Evolutionary conservation across 2,329 filamentous ascomycete genomes (phyloP), one percentile per base, ranked within the genome.

Genomic region (Botrytis elliptica): DNA sequence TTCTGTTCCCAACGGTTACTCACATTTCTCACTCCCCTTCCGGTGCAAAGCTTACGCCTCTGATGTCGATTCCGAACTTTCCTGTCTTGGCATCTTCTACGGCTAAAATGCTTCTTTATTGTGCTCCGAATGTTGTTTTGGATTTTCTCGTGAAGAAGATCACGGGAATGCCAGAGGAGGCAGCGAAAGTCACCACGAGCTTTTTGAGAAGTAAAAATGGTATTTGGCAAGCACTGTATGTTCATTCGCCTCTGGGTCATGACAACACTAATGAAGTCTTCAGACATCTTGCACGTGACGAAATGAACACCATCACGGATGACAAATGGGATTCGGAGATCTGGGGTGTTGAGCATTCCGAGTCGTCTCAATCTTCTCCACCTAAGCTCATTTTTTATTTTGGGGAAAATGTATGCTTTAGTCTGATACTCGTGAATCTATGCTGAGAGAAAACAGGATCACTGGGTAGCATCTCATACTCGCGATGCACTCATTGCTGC

Each of bases 1-100:
- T 94, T 73, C 85, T 95, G 29, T 94, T 94, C 80, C 92, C 92
- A 1, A 93, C 92, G 1, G 86, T 95, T 55, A 86, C 90, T n/a
- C 88, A 93, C 82, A 90, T 95, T 75, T 88, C 89, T 16, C 82
- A 84, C 73, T 92, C 90, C 1, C 85, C 87, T 0, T 89, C 85
- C 42, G 92, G 92, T 1, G 82, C 82, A 72, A 86, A 86, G 66
- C 82, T 90, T 57, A 82, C 83, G 55, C 76, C 84, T 6, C 78
- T 89, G 8, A 83, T 82, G 62, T 82, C 82, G 18, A 79, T 81
- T 44, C 77, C 79, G 3, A 71, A 77, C n/a, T 79, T 81, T 55
- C 75, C 79, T 3, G 76, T 70, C 22, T 74, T 63, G 59, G 76
- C 75, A 18, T 78, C 77, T 73, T 64, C 65, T 12, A 25, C 77